A percentile compares a stretch with the other conserved stretches of the same genome.
Conservation (phyloP, 75 land plant genomes). For the Chamaecyparis obtusa region DNA sequence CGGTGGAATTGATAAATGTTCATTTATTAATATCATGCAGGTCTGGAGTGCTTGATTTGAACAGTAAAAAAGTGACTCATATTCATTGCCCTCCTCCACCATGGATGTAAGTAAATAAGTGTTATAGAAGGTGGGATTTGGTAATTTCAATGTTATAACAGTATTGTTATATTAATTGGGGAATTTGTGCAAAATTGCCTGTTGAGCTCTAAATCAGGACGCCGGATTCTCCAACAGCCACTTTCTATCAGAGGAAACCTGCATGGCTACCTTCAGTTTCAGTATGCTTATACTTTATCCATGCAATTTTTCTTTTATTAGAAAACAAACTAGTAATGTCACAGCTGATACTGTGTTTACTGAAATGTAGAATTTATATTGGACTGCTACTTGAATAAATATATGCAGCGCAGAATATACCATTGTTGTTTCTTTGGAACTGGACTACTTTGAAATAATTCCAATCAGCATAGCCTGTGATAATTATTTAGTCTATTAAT, state of each 20-base stretch:
- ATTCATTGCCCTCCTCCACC: slow-evolving; percentile 33
- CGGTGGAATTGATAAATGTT: background rate
- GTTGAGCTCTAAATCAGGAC: background rate
- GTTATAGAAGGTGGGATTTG: background rate
- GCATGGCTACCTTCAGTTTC: slow-evolving; percentile 61
- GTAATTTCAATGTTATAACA: background rate
- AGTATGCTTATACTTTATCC: slow-evolving; percentile 26
- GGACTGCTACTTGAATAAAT: background rate
- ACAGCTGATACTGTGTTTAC: background rate
- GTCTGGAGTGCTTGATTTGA: slow-evolving; percentile 25
- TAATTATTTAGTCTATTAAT: background rate
- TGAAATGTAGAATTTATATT: background rate
- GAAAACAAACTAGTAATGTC: background rate
- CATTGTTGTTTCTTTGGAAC: background rate
- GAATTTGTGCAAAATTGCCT: background rate
- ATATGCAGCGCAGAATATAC: background rate
- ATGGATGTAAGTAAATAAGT: slow-evolving; percentile 14
- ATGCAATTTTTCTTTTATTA: background rate
- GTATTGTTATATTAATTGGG: background rate
- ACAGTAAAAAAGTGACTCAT: slow-evolving; percentile 20
- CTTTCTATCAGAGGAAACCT: slow-evolving; percentile 43
- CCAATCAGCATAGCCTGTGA: background rate
- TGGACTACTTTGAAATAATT: background rate
- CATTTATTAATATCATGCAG: slow-evolving; percentile 18
- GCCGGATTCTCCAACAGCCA: background rate